Base-by-base conservation (phyloP, 2,329 filamentous ascomycete species). In the Diaporthe eres region DNA sequence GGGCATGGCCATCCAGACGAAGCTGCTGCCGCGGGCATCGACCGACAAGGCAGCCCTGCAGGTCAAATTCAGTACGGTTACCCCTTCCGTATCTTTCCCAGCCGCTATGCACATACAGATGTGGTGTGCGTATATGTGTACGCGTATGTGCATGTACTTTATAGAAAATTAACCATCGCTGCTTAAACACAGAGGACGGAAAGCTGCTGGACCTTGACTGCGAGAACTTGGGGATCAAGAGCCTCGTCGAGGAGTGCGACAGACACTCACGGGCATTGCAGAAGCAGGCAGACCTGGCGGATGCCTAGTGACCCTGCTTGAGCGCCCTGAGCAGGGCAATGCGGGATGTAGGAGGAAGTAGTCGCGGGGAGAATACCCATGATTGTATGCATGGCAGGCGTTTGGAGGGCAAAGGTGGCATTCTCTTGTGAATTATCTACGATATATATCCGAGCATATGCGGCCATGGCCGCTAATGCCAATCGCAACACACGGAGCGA, bases 161-260 rank as follows among this genome's bases (percentile, higher is more conserved):
- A 10, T 34, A 19, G 47, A 37, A 7, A 9, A 37, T 49, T 70
- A 37, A 70, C 49, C 8, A 70, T 19, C 22, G 65, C n/a, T 25
- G 1, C 37, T 25, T 42, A 34, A 57, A 72, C 82, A 74, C 82
- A 97, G 95, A 98, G 89, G 97, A 98, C 82, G 97, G 97, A 80
- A 98, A 96, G 86, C 93, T 97, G 81, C 91, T 98, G 87, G 91
- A 92, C 47, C 90, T 98, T 53, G 92, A 98, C 82, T 90, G 95
- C 79, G 92, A 94, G 80, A 94, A 93, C 84, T 88, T 96, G 85
- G 94, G 92, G 80, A 96, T 98, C 82, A 94, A 94, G 83, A 94
- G 95, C 81, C 91, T 98, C 28, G 89, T 96, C 75, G 94, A 95
- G 83, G 95, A 98, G 85, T 92, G 98, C 60, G 94, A 98, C 83